Conservation (phyloP, 305 asterid species). For the Solanum hybrid region DNA sequence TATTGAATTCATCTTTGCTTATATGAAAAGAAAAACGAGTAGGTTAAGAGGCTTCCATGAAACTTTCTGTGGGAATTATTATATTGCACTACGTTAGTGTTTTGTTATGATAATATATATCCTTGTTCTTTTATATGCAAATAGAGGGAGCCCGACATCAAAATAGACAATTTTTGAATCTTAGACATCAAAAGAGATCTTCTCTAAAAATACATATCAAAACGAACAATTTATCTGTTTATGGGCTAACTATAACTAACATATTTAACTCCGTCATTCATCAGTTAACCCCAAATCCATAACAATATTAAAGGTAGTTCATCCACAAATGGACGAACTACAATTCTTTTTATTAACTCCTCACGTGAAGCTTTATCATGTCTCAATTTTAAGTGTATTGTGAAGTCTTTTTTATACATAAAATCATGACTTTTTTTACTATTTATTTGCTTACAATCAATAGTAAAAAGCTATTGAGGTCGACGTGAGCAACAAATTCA, state of each 20-base stretch:
- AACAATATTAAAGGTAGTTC: not conserved
- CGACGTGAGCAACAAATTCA: no score
- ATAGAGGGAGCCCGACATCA: not conserved
- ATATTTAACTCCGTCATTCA: not conserved
- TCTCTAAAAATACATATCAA: not conserved
- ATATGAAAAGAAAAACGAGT: not conserved
- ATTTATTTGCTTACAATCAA: no score
- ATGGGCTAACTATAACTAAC: not conserved
- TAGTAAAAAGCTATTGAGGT: no score
- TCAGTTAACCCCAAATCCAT: not conserved
- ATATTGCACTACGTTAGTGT: not conserved
- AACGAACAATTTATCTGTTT: not conserved
- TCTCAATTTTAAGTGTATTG: no score
- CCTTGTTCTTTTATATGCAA: no score
- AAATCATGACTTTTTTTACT: no score
- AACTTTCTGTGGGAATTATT: not conserved
- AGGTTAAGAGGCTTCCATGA: not conserved
- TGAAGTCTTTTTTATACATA: no score
- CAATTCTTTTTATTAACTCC: no score
- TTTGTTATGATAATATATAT: not conserved
- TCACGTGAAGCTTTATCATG: no score
- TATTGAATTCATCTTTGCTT: not conserved
- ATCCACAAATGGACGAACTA: not conserved
- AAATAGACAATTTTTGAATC: no score
- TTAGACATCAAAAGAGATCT: not conserved